Evolutionary conservation across 2,329 filamentous ascomycete genomes (phyloP).

Genomic region (Verticillium isaacii): DNA sequence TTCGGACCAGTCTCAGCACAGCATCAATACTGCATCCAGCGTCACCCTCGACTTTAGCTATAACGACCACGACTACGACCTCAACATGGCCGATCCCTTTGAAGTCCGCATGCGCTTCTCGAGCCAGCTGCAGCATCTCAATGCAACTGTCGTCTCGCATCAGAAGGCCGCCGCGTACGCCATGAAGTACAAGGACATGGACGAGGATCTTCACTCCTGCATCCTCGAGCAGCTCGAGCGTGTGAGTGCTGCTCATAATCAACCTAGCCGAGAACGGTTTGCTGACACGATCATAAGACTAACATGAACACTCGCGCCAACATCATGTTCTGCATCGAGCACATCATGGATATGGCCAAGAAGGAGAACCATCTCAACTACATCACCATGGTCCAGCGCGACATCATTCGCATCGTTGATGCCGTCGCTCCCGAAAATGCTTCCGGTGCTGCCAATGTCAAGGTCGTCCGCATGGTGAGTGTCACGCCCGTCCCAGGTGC

Average conservation of each 20-base stretch:
- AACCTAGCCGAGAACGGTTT: too few species aligned
- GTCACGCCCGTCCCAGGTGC: conserved; percentile 16
- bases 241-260: conserved; percentile 36
- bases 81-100: conserved; percentile 72
- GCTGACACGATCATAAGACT: background rate
- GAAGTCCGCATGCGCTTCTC: conserved; percentile 98
- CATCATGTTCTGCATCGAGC: conserved; percentile 98
- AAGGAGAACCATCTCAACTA: conserved; percentile 76
- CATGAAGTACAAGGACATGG: conserved; percentile 87
- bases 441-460: conserved; percentile 87
- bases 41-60: background rate
- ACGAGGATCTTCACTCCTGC: conserved; percentile 95
- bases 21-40: background rate
- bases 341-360: conserved; percentile 81
- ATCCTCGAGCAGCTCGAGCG: conserved; percentile 92
- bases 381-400: conserved; percentile 89
- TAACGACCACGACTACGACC: background rate
- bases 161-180: conserved; percentile 95
- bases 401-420: conserved; percentile 88
- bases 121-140: conserved; percentile 80
- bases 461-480: conserved; percentile 75
- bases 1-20: background rate
- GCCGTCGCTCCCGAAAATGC: conserved; percentile 84
- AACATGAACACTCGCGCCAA: conserved; percentile 97
- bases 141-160: conserved; percentile 81